Percentiles rank a stretch among this genome's conserved stretches.
Evolutionary conservation across 1,284 basidiomycete species (phyloP).

Genomic region (Cystobasidium slooffiae): DNA sequence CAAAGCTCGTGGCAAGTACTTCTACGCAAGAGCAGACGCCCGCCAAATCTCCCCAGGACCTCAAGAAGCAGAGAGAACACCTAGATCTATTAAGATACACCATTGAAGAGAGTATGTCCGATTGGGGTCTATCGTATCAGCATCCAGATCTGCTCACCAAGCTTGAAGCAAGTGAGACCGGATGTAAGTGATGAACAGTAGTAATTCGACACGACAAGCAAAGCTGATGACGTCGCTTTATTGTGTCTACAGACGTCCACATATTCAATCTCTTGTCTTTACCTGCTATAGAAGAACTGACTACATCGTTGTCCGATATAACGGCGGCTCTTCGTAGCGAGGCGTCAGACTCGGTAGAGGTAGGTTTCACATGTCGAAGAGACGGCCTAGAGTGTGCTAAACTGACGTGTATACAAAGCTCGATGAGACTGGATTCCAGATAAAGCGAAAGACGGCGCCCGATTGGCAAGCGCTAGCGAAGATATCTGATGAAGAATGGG

Average conservation of each 20-base stretch:
- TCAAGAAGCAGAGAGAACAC: constrained; percentile 9
- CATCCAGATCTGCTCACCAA: constrained; percentile 32
- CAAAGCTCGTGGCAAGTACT: constrained; percentile 1
- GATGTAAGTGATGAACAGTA: neutral
- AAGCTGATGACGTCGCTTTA: neutral
- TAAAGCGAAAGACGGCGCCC: constrained; percentile 26
- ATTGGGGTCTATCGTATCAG: constrained; percentile 34
- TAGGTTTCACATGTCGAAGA: constrained; percentile 6
- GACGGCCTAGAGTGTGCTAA: no score
- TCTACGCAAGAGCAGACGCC: neutral
- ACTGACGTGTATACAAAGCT: constrained; percentile 38
- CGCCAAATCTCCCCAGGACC: neutral
- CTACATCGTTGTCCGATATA: constrained; percentile 46
- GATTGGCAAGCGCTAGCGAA: constrained; percentile 39
- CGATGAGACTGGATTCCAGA: constrained; percentile 46
- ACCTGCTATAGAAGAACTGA: constrained; percentile 38
- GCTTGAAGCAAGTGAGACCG: constrained; percentile 5
- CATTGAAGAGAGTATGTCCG: constrained; percentile 35
- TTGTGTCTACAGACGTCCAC: constrained; percentile 41
- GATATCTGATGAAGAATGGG: constrained; percentile 47
- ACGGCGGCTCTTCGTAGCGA: constrained; percentile 43
- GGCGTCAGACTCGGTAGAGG: constrained; percentile 43
- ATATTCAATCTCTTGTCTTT: constrained; percentile 45
- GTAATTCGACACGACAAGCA: neutral
- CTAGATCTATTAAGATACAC: neutral